phyloP scores from a whole-genome alignment of 2,329 filamentous ascomycete species.

The Hymenoscyphus repandus region DNA sequence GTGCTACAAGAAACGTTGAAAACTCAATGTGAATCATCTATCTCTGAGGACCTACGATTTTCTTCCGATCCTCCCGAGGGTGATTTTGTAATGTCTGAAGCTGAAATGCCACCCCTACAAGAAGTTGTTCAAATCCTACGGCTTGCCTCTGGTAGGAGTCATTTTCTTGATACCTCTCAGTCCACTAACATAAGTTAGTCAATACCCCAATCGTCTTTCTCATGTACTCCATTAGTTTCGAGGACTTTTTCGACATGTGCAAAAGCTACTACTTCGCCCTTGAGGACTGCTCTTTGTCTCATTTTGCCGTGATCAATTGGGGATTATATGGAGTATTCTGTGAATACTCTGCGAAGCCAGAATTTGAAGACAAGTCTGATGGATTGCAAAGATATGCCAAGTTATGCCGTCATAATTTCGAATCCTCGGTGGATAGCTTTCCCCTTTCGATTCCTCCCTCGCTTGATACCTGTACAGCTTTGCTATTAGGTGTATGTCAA shows the following conservation, averaged over 20 bases:
- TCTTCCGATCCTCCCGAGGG: neutral
- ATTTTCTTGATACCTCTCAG: neutral
- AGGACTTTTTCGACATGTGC: neutral
- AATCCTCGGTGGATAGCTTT: neutral
- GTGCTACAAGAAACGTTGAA: neutral
- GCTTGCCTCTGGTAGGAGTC: slow-evolving; percentile 8
- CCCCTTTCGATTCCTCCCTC: neutral
- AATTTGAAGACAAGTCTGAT: neutral
- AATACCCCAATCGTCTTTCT: neutral
- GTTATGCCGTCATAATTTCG: neutral
- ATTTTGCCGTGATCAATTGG: slow-evolving; percentile 13
- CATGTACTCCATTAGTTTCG: neutral
- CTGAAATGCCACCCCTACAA: slow-evolving; percentile 14
- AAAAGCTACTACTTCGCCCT: neutral
- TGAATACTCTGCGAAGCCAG: neutral
- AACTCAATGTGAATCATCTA: neutral
- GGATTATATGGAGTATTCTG: slow-evolving; percentile 13
- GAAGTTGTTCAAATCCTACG: slow-evolving; percentile 12
- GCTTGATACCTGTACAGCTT: neutral
- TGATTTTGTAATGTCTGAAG: neutral
- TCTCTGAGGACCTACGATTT: neutral
- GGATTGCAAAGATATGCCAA: neutral
- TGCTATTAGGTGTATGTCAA: neutral
- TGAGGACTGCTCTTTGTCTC: neutral
- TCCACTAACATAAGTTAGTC: neutral